Percentiles rank a stretch among this genome's conserved stretches.
Evolutionary conservation across 106 monocot genomes (phyloP).

Genomic region (Triglochin maritima): DNA sequence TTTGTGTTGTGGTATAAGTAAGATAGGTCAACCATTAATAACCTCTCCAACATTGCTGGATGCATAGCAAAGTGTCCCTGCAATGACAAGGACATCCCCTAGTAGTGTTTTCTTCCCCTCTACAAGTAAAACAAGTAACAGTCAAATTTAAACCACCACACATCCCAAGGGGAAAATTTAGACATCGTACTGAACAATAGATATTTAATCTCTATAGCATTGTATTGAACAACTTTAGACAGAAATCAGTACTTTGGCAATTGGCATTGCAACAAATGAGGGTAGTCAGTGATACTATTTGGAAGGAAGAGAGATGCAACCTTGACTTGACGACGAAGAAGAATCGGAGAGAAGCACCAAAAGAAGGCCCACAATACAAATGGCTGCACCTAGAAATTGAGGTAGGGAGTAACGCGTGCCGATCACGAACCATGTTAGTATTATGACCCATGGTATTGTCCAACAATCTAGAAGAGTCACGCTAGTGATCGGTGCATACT

Average conservation of each 20-base stretch:
- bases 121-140: no score
- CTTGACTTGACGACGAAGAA: no score
- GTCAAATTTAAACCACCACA: no score
- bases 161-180: no score
- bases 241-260: not conserved
- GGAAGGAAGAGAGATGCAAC: no score
- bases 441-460: constrained; percentile 73
- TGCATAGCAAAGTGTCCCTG: constrained; percentile 38
- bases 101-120: constrained; percentile 33
- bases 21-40: not conserved
- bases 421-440: constrained; percentile 74
- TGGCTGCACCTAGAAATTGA: constrained; percentile 56
- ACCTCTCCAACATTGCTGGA: constrained; percentile 58
- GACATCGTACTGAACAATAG: no score
- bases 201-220: no score
- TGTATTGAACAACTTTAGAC: no score
- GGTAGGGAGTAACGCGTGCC: constrained; percentile 59
- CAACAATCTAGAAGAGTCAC: constrained; percentile 88
- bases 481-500: constrained; percentile 87
- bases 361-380: constrained; percentile 60
- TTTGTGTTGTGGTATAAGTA: not conserved
- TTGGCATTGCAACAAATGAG: constrained; percentile 13
- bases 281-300: constrained; percentile 23
- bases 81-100: constrained; percentile 38
- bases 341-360: not conserved